phyloP scores from a whole-genome alignment of 495 filamentous ascomycete genomes.

The Elasticomyces elasticus region DNA sequence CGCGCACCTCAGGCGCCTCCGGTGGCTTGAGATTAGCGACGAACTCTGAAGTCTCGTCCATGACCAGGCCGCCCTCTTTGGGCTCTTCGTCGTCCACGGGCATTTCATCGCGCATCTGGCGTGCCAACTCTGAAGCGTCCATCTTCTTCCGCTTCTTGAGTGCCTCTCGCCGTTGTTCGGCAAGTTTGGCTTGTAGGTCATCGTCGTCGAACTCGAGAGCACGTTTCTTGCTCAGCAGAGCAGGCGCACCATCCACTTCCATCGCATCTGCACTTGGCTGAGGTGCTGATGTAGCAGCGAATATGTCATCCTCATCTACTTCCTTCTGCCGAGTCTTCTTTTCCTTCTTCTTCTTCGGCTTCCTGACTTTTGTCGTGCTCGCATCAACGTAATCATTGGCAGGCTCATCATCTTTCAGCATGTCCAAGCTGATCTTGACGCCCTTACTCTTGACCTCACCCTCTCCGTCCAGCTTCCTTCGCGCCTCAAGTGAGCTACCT shows the following conservation, averaged over 20 bases:
- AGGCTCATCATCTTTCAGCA: slow-evolving; percentile 54
- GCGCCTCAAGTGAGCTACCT: slow-evolving; percentile 57
- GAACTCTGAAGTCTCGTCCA: slow-evolving; percentile 93
- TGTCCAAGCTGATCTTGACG: slow-evolving; percentile 66
- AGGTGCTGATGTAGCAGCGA: slow-evolving; percentile 36
- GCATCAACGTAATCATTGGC: slow-evolving; percentile 80
- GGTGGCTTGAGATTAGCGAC: slow-evolving; percentile 71
- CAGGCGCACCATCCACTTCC: slow-evolving; percentile 55
- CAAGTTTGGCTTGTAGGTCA: slow-evolving; percentile 76
- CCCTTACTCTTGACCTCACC: slow-evolving; percentile 51
- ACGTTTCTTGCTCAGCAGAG: slow-evolving; percentile 44
- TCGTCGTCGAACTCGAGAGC: slow-evolving; percentile 74
- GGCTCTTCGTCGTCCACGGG: slow-evolving; percentile 43
- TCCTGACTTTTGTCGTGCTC: slow-evolving; percentile 77
- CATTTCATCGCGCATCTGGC: slow-evolving; percentile 67
- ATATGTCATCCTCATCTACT: slow-evolving; percentile 64
- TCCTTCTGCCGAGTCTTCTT: slow-evolving; percentile 47
- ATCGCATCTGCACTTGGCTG: slow-evolving; percentile 46
- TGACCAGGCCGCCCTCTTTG: slow-evolving; percentile 65
- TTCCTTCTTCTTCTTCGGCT: slow-evolving; percentile 83
- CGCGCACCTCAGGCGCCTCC: slow-evolving; percentile 44
- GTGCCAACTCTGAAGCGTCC: slow-evolving; percentile 75
- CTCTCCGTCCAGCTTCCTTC: slow-evolving; percentile 45
- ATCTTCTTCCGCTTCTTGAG: slow-evolving; percentile 83
- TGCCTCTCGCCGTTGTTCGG: slow-evolving; percentile 65